These are phyloP conservation scores for Vaccinium myrtillus DNA, from an alignment of 148 eudicot species.

Conservation along the genomic window DNA sequence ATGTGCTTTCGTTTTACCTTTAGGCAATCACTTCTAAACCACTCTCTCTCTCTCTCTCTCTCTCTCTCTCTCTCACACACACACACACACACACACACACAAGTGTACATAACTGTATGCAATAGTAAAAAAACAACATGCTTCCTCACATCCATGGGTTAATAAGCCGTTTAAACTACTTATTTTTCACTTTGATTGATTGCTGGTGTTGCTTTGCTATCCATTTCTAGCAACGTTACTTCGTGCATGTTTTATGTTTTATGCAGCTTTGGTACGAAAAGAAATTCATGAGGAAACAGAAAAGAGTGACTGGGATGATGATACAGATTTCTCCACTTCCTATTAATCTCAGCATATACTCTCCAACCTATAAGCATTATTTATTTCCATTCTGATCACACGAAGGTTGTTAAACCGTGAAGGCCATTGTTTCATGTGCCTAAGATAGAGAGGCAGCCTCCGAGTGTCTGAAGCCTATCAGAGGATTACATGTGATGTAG, in stretches of 20 bases:
- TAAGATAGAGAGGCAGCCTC: no score
- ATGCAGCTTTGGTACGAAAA: slow-evolving; percentile 53
- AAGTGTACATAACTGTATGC: background rate
- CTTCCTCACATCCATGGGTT: background rate
- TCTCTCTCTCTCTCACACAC: background rate
- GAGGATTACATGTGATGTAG: no score
- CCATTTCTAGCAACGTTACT: background rate
- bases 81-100: background rate
- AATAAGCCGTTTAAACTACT: background rate
- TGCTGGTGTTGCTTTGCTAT: background rate
- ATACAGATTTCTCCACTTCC: slow-evolving; percentile 55
- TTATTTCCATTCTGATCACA: background rate
- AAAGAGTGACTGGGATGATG: slow-evolving; percentile 46
- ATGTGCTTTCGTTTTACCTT: background rate
- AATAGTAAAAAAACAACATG: background rate
- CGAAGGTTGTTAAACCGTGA: background rate
- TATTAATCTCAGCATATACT: slow-evolving; percentile 62
- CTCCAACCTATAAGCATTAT: slow-evolving; percentile 42
- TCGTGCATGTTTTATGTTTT: background rate
- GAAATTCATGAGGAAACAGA: slow-evolving; percentile 73
- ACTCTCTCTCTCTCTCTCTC: background rate
- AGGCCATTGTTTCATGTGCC: no score
- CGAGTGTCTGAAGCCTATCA: no score
- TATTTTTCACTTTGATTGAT: background rate
- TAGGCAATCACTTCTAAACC: slow-evolving; percentile 1